phyloP scores from a whole-genome alignment of 176 grass and related monocot genomes.

The Chloris gayana region DNA sequence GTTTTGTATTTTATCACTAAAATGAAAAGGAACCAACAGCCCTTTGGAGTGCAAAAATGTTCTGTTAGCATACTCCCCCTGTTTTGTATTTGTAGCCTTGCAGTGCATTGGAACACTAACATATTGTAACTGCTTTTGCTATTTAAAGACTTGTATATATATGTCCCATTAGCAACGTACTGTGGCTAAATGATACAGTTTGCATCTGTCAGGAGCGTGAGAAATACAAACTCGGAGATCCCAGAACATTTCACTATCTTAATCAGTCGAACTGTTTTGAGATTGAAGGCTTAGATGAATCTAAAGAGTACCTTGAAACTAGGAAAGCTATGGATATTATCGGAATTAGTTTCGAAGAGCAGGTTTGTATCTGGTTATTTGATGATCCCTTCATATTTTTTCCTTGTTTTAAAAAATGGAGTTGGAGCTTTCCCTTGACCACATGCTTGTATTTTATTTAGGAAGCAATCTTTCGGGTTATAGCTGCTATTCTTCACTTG shows the following conservation, averaged over 20 bases:
- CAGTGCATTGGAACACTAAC: background rate
- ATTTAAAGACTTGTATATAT: background rate
- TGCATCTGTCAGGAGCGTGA: slow-evolving; percentile 66
- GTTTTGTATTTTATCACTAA: slow-evolving; percentile 5
- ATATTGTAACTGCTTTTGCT: background rate
- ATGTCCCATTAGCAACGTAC: background rate
- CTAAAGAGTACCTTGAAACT: slow-evolving; percentile 94
- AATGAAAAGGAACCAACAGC: slow-evolving; percentile 8
- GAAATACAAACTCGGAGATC: slow-evolving; percentile 82
- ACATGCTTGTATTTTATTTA: slow-evolving; percentile 49
- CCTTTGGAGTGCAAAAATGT: background rate
- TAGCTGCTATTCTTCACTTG: slow-evolving; percentile 92
- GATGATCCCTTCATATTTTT: slow-evolving; percentile 8
- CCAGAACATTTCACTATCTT: slow-evolving; percentile 89
- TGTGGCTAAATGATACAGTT: slow-evolving; percentile 26
- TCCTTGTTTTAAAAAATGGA: slow-evolving; percentile 7
- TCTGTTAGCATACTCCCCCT: slow-evolving; percentile 13
- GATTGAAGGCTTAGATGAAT: slow-evolving; percentile 88
- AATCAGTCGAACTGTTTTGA: slow-evolving; percentile 93
- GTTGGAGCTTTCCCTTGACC: slow-evolving; percentile 32
- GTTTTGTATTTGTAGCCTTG: background rate
- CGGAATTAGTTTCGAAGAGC: slow-evolving; percentile 80
- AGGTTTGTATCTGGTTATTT: slow-evolving; percentile 55
- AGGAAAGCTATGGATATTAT: slow-evolving; percentile 96
- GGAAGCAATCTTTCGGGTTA: slow-evolving; percentile 94